Percentiles rank a stretch among this genome's conserved stretches.
These are phyloP conservation scores for Turnera subulata DNA, from an alignment of 345 rosid genomes.

Conservation along the genomic window DNA sequence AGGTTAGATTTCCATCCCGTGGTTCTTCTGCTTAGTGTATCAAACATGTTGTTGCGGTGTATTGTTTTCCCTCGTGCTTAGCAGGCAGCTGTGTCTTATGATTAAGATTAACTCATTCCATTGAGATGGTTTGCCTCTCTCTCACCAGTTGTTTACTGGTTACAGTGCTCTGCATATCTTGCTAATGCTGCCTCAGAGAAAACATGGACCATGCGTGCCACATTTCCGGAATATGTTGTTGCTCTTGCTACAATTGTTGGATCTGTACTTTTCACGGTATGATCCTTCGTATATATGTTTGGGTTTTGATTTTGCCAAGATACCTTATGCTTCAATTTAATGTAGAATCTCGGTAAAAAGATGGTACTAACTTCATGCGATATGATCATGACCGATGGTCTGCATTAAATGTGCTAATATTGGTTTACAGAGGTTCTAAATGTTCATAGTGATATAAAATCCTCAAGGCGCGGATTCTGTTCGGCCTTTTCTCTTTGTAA, in stretches of 20 bases:
- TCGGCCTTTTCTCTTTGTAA: background rate
- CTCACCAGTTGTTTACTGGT: background rate
- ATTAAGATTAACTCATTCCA: slow-evolving; percentile 9
- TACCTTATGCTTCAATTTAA: background rate
- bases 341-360: background rate
- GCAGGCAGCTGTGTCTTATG: background rate
- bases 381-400: too few relatives aligned
- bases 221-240: slow-evolving; percentile 97
- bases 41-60: too few relatives aligned
- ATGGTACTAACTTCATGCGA: too few relatives aligned
- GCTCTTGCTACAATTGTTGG: slow-evolving; percentile 97
- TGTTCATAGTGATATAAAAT: background rate
- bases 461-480: background rate
- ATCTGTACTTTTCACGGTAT: slow-evolving; percentile 91
- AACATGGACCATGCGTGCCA: slow-evolving; percentile 91
- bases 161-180: slow-evolving; percentile 79
- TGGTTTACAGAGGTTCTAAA: too few relatives aligned
- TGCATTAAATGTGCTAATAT: too few relatives aligned
- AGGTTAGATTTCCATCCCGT: slow-evolving; percentile 42
- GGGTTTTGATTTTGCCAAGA: background rate
- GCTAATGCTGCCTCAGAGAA: slow-evolving; percentile 76
- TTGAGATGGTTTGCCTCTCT: slow-evolving; percentile 9
- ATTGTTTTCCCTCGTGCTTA: background rate
- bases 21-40: too few relatives aligned
- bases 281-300: slow-evolving; percentile 15